Evolutionary conservation across 257 asterid genomes (phyloP).

Genomic region (Lycium barbarum): DNA sequence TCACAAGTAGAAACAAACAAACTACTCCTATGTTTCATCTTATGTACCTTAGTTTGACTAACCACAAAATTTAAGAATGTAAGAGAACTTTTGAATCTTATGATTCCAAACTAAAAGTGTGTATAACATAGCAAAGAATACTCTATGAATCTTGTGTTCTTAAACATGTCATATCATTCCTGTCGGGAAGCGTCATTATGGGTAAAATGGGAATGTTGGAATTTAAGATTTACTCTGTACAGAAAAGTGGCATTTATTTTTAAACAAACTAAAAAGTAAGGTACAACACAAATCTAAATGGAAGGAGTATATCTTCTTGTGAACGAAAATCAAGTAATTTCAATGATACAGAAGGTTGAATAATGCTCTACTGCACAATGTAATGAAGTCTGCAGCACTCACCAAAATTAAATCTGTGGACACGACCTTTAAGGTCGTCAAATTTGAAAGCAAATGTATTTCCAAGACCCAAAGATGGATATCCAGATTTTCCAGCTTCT

Average conservation of each 20-base stretch:
- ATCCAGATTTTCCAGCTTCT: constrained; percentile 66
- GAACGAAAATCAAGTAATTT: constrained; percentile 24
- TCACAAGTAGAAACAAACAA: constrained; percentile 3
- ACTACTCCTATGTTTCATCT: not conserved
- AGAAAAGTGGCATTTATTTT: not conserved
- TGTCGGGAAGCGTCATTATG: not conserved
- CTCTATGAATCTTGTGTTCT: constrained; percentile 12
- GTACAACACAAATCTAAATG: not conserved
- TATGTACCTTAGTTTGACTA: not conserved
- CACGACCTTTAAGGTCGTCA: constrained; percentile 70
- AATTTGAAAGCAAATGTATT: constrained; percentile 81
- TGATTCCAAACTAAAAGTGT: not conserved
- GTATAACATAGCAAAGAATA: not conserved
- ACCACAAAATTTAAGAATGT: constrained; percentile 2
- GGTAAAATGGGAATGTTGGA: not conserved
- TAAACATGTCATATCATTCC: not conserved
- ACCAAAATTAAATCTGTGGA: constrained; percentile 87
- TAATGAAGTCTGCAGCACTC: constrained; percentile 42
- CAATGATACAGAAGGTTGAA: not conserved
- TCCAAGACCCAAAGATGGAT: constrained; percentile 82
- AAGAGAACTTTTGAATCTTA: not conserved
- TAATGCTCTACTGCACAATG: constrained; percentile 5
- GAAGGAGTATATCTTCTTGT: not conserved
- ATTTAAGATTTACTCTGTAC: not conserved
- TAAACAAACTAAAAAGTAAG: not conserved